Percentiles rank a stretch among this genome's conserved stretches.
Evolutionary conservation across 2,329 filamentous ascomycete genomes (phyloP).

Genomic region (Geosmithia morbida): DNA sequence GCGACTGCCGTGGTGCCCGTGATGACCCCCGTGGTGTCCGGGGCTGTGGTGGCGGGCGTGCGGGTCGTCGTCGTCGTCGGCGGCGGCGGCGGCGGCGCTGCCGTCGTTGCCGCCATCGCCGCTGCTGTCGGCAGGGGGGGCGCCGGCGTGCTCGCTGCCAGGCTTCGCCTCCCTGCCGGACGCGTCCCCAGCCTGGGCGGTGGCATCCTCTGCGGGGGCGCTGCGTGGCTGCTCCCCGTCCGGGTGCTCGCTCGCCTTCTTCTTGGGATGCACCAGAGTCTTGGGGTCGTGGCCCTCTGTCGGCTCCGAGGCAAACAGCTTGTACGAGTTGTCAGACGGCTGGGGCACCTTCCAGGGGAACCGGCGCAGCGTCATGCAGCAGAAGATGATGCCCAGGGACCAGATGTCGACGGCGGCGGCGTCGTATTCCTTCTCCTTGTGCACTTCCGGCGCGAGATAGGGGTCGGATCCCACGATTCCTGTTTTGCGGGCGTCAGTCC

Average conservation of each 20-base stretch:
- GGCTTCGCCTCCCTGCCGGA: neutral
- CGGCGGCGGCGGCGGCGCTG: too few relatives aligned
- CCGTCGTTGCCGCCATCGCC: neutral
- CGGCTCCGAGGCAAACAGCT: slow-evolving; percentile 77
- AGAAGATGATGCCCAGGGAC: slow-evolving; percentile 97
- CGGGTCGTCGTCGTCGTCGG: neutral
- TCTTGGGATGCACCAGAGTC: slow-evolving; percentile 28
- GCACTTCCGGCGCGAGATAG: slow-evolving; percentile 92
- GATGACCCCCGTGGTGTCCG: neutral
- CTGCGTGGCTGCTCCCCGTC: neutral
- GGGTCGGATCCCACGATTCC: slow-evolving; percentile 73
- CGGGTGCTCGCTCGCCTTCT: neutral
- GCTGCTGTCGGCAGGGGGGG: neutral
- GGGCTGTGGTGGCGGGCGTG: neutral
- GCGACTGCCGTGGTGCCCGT: neutral
- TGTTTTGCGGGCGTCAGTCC: slow-evolving; percentile 10
- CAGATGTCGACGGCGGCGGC: slow-evolving; percentile 90
- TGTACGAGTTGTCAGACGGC: slow-evolving; percentile 85
- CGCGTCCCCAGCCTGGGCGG: neutral
- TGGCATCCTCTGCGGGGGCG: neutral
- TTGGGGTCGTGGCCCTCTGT: slow-evolving; percentile 55
- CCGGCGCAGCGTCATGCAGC: slow-evolving; percentile 89
- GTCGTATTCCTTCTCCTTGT: slow-evolving; percentile 86
- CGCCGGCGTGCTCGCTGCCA: neutral
- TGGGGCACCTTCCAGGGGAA: slow-evolving; percentile 97